Evolutionary conservation across 352 stramenopile genomes (phyloP), one percentile per base, ranked within the genome.

Genomic region (Peronospora farinosa): DNA sequence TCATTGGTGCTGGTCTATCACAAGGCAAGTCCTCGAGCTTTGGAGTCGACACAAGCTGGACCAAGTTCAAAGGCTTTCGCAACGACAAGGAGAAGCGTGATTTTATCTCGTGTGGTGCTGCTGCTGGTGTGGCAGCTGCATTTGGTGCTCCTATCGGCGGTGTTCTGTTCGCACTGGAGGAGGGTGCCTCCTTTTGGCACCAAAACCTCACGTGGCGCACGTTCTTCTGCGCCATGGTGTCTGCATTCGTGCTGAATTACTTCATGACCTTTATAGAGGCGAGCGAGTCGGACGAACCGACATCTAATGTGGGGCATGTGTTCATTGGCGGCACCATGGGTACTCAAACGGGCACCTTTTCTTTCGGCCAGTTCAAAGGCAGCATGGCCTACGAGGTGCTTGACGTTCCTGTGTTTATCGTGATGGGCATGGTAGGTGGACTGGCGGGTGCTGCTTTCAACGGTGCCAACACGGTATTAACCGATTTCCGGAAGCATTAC

Each of bases 111-210:
- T 98, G 94, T 66, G 97, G 97, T 54, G 94, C 95, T 13, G 96
- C 97, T 13, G 96, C 96, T 5, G 97, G 97, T 57, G 96, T 99
- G 1, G 92, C 93, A 2, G 94, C 96, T 2, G 97, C 97, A 5
- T 99, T 99, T 52, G 93, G 92, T 16, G 95, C 96, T 8, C 97
- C 97, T 1, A 98, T 99, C 48, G 97, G 97, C 39, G 97, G 97
- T 40, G 95, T 99, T 37, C 54, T 99, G 11, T 99, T 99, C 51
- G 90, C 86, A 10, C 64, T 99, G 7, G 97, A 99, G 67, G 97
- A 99, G 74, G 95, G 95, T 35, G 92, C 96, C 5, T 98, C 89
- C 11, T 99, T 98, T 69, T 99, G 96, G 96, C 95, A 95, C 41
- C 96, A 97, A 41, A 97, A 96, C 54, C 78, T 99, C 10, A 99